phyloP scores from a whole-genome alignment of 169 alveolate genomes.

The Eimeria falciformis region DNA sequence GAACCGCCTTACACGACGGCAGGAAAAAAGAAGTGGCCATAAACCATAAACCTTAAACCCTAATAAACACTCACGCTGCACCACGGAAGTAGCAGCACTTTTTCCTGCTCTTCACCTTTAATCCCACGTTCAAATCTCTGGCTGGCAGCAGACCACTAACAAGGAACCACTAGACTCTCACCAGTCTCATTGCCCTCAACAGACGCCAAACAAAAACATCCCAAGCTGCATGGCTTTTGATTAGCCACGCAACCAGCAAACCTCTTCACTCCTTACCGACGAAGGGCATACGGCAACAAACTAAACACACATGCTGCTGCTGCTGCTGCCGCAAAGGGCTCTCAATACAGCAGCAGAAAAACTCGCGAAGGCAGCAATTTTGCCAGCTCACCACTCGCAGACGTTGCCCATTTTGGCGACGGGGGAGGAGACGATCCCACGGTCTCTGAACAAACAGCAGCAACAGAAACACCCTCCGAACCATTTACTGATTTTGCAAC shows the following conservation, averaged over 20 bases:
- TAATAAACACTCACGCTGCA: conserved; percentile 12
- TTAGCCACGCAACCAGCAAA: too few relatives aligned
- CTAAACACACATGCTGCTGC: neutral
- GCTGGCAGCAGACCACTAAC: neutral
- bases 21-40: neutral
- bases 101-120: neutral
- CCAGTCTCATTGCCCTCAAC: neutral
- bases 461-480: neutral
- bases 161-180: neutral
- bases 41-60: neutral
- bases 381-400: neutral
- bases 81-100: neutral
- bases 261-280: neutral
- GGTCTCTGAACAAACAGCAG: neutral
- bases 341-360: neutral
- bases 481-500: neutral
- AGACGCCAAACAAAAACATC: neutral
- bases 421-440: neutral
- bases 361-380: neutral
- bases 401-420: conserved; percentile 20
- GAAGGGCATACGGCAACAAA: neutral
- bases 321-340: neutral
- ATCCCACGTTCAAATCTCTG: neutral
- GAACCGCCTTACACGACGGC: neutral
- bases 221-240: too few relatives aligned